These are phyloP conservation scores for Lavandula angustifolia DNA, from an alignment of 257 asterid species.

Conservation along the genomic window DNA sequence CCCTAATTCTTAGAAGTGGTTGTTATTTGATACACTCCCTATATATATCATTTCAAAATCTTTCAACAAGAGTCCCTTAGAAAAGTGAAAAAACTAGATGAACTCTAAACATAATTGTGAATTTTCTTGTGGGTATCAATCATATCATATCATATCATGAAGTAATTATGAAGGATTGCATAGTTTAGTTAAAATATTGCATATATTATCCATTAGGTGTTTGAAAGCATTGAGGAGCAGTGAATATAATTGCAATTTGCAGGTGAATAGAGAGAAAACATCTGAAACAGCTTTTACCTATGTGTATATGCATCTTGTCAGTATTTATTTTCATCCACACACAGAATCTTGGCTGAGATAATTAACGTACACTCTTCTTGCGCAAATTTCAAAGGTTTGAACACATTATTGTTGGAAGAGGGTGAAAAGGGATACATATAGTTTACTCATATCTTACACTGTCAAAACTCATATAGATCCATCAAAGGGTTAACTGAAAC, in stretches of 20 bases:
- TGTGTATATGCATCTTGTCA: slow-evolving; percentile 30
- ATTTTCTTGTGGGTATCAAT: too few relatives aligned
- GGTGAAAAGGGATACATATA: too few relatives aligned
- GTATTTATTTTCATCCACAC: slow-evolving; percentile 33
- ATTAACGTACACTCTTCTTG: slow-evolving; percentile 35
- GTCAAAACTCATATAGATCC: not conserved
- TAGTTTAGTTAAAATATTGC: not conserved
- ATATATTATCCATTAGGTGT: slow-evolving; percentile 30
- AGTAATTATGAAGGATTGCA: too few relatives aligned
- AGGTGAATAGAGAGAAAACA: slow-evolving; percentile 26
- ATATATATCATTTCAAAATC: too few relatives aligned
- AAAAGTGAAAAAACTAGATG: too few relatives aligned
- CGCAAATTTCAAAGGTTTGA: slow-evolving; percentile 34
- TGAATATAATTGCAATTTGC: slow-evolving; percentile 36
- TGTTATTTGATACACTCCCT: too few relatives aligned
- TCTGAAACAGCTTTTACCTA: slow-evolving; percentile 27
- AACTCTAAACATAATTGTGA: too few relatives aligned
- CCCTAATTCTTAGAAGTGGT: too few relatives aligned
- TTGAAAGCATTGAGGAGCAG: slow-evolving; percentile 24
- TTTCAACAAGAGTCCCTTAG: too few relatives aligned
- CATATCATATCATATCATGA: too few relatives aligned
- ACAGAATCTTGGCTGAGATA: slow-evolving; percentile 29
- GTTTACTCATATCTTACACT: not conserved
- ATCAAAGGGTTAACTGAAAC: too few relatives aligned
- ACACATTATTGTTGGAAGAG: not conserved